Base-by-base conservation (phyloP, 2,329 filamentous ascomycete genomes). In the Ploettnerulaceae sp. region DNA sequence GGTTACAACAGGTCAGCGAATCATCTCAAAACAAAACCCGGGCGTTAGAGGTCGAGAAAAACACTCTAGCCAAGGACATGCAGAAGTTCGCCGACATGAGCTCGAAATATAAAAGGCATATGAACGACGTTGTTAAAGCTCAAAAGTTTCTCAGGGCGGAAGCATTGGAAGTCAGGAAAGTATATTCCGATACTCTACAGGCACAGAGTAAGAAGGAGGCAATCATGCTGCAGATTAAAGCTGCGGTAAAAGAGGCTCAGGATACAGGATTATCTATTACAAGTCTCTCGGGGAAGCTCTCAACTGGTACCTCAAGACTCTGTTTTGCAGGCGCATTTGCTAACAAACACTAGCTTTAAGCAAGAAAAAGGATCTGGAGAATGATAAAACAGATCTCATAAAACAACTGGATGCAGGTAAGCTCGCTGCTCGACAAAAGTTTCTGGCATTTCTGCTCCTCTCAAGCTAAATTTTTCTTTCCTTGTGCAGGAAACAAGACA, bases 61-160 rank as follows among this genome's bases (percentile, higher is more conserved):
- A 4, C 33, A 33, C 20, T 46, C 63, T 45, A 45, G 58, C 25
- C 4, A 28, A 50, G 18, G 53, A 56, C 26, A 32, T 66, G 11
- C 47, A 60, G 9, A 56, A 41, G n/a, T 39, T 64, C 7, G 48
- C 48, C 5, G 24, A 54, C 7, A 54, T 57, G 12, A 61, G 61
- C 35, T 26, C 25, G 4, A 53, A 51, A 8, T 64, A 70, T 24
- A 51, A 49, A 4, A 45, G 58, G 1, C 62, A 65, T n/a, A 60
- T 69, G 22, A 61, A 61, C 39, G 62, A 68, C 17, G 39, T 66
- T 17, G 57, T 58, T 3, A 40, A 32, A 4, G 28, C 53, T 17
- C 59, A 62, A 28, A 59, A 59, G 25, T 25, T 41, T 20, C 35
- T 60, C 14, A 52, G 42, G n/a, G 39, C 47, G 7, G 33, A 57